Evolutionary conservation across 306 rosid species (phyloP).

Genomic region (Castanea mollissima): DNA sequence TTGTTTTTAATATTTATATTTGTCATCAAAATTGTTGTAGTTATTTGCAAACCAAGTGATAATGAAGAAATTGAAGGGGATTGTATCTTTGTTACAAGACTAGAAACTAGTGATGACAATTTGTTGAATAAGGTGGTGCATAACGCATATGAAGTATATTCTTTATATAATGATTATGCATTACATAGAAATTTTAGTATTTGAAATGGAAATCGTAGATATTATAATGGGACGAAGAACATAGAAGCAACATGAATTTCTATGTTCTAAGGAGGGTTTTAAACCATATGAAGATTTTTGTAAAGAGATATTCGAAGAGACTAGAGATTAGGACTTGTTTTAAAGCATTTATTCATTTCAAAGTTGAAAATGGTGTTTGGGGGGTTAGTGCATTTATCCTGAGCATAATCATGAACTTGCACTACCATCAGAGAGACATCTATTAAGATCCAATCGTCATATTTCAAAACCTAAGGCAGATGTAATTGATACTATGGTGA

Average conservation of each 20-base stretch:
- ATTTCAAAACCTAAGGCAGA: background rate
- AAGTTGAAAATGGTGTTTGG: background rate
- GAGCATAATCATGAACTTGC: background rate
- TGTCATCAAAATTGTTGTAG: too few species aligned
- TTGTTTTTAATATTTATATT: too few species aligned
- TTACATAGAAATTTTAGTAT: too few species aligned
- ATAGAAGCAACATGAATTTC: background rate
- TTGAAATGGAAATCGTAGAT: background rate
- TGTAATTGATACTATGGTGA: background rate
- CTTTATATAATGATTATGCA: too few species aligned
- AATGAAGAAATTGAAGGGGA: too few species aligned
- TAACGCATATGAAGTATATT: too few species aligned
- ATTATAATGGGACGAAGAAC: background rate
- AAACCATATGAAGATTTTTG: background rate
- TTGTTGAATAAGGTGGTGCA: too few species aligned
- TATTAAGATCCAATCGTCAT: background rate
- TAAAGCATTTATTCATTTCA: background rate
- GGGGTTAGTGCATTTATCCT: background rate
- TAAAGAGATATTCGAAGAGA: background rate
- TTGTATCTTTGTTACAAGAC: too few species aligned
- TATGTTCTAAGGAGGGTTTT: conserved; percentile 8
- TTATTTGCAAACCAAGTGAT: too few species aligned
- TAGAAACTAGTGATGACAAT: too few species aligned
- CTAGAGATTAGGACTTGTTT: background rate
- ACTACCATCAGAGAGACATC: background rate